Evolutionary conservation across 225 moss, liverwort and hornwort genomes (phyloP), one percentile per base, ranked within the genome.

Genomic region (Lunularia cruciata): DNA sequence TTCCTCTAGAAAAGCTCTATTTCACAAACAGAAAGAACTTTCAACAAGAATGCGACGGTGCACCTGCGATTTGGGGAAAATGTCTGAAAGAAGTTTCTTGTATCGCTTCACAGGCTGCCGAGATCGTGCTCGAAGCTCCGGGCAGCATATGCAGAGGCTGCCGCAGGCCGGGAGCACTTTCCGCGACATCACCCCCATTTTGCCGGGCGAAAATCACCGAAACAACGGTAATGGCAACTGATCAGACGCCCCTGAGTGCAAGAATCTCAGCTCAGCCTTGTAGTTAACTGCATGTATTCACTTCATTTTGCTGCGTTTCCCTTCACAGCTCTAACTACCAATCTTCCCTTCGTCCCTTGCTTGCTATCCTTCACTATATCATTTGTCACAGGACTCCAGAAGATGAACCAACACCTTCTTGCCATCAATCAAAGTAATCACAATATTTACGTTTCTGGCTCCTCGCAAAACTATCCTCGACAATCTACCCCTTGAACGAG

Each of bases 21-120:
- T n/a, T n/a, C n/a, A n/a, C n/a, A n/a, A n/a, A n/a, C n/a, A n/a
- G n/a, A 19, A n/a, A 22, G 11, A 42, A 18, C 19, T 25, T n/a
- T n/a, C n/a, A 33, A 5, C 18, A 60, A 40, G 40, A 36, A 31
- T n/a, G 22, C 37, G 32, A 10, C 5, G 1, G 13, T 32, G 35
- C 42, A 89, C 94, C 75, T 89, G 94, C 0, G 86, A 39, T 56
- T 87, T 90, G 19, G 95, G 95, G 63, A 88, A 92, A 58, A 95
- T 88, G 63, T 87, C 92, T 30, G 87, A 80, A 22, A 95, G 86
- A 46, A 95, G 92, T 86, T 89, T 89, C 48, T 96, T 96, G 67
- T 96, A 96, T 43, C 95, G 90, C 70, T 96, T 96, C 36, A 96
- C 92, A 20, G 95, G 95, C 42, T 96, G 95, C 27, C 95, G 84